Evolutionary conservation across 2,329 filamentous ascomycete species (phyloP).

Genomic region (Aspergillus sp.): DNA sequence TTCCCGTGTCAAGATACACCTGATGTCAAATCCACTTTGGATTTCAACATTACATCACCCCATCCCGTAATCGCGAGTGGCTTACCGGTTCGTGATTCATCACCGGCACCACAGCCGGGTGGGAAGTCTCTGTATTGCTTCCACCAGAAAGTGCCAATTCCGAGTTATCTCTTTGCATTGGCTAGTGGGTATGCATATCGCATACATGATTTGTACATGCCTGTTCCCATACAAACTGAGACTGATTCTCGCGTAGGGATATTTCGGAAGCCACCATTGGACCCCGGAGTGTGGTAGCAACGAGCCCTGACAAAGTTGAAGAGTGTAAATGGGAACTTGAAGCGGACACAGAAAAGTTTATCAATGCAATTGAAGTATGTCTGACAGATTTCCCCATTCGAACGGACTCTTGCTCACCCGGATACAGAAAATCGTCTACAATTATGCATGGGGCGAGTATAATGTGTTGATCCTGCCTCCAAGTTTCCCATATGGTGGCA

Average conservation of each 20-base stretch:
- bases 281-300: conserved; percentile 74
- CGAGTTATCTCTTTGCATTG: conserved; percentile 89
- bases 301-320: conserved; percentile 77
- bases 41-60: conserved; percentile 78
- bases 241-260: conserved; percentile 50
- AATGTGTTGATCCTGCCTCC: conserved; percentile 87
- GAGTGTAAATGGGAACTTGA: conserved; percentile 89
- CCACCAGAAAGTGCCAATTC: conserved; percentile 85
- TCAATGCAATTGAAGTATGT: conserved; percentile 70
- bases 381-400: conserved; percentile 1
- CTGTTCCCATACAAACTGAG: neutral
- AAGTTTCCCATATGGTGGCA: conserved; percentile 79
- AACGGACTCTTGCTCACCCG: conserved; percentile 7
- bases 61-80: conserved; percentile 91
- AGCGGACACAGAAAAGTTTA: conserved; percentile 82
- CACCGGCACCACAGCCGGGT: conserved; percentile 45
- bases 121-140: conserved; percentile 68
- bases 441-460: conserved; percentile 91
- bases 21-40: conserved; percentile 92
- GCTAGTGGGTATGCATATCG: conserved; percentile 49
- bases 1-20: conserved; percentile 98
- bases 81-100: conserved; percentile 50
- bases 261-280: conserved; percentile 81
- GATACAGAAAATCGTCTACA: conserved; percentile 59
- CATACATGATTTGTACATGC: neutral